Conservation (phyloP, 495 filamentous ascomycete species). For the Podospora appendiculata region DNA sequence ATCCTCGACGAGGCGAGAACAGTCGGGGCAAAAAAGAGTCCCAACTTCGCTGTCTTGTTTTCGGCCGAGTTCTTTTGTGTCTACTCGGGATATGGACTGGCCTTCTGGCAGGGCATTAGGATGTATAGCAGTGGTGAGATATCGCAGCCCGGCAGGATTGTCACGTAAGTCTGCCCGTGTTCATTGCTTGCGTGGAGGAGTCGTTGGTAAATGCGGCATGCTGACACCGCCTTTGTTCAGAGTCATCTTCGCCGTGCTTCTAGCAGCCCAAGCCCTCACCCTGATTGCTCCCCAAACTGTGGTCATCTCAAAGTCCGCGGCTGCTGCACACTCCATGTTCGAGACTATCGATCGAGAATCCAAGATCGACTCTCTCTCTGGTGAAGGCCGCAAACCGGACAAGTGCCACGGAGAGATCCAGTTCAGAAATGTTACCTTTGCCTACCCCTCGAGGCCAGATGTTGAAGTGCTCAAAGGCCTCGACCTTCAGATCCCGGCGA, state of each 20-base stretch:
- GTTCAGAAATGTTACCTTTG: conserved; percentile 49
- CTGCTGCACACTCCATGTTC: conserved; percentile 44
- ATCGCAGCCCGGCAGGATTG: conserved; percentile 30
- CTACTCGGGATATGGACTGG: conserved; percentile 29
- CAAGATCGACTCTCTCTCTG: conserved; percentile 26
- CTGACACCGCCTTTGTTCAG: not conserved
- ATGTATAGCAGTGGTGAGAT: conserved; percentile 30
- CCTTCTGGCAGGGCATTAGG: conserved; percentile 44
- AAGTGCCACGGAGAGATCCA: conserved; percentile 39
- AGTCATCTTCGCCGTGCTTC: conserved; percentile 24
- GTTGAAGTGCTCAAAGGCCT: conserved; percentile 48
- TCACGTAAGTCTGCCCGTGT: conserved; percentile 13
- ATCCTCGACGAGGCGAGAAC: conserved; percentile 46
- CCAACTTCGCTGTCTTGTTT: conserved; percentile 30
- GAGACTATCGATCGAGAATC: conserved; percentile 43
- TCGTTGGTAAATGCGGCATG: no score
- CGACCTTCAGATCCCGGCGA: conserved; percentile 52
- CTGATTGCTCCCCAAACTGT: conserved; percentile 40
- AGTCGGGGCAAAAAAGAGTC: conserved; percentile 39
- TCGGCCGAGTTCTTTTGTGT: conserved; percentile 28
- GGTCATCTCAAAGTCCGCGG: conserved; percentile 38
- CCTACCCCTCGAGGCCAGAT: conserved; percentile 58
- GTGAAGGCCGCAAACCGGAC: conserved; percentile 26
- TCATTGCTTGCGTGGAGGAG: no score
- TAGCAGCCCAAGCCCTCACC: conserved; percentile 25